These are phyloP conservation scores for Aspergillus bridgeri DNA, from an alignment of 495 filamentous ascomycete species.

Conservation along the genomic window DNA sequence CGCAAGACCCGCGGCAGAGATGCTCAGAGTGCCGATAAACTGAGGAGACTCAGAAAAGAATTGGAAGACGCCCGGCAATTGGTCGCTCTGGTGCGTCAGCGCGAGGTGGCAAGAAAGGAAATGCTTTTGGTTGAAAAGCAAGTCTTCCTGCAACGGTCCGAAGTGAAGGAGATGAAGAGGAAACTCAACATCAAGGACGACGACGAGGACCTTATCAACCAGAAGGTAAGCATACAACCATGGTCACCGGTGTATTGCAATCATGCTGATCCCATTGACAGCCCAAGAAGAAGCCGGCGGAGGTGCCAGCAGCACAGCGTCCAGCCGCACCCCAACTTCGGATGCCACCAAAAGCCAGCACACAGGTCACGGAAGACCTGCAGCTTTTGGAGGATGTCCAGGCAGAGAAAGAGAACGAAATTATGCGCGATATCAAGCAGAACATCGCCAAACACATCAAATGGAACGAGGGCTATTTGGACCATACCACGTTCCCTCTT, in stretches of 20 bases:
- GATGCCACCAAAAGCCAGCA: conserved; percentile 65
- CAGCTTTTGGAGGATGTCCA: conserved; percentile 68
- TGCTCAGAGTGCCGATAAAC: conserved; percentile 88
- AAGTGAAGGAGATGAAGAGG: conserved; percentile 81
- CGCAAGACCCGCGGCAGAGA: conserved; percentile 93
- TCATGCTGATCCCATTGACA: conserved; percentile 46
- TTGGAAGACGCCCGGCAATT: conserved; percentile 84
- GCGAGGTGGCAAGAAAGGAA: conserved; percentile 75
- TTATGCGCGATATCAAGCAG: conserved; percentile 71
- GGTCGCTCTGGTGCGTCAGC: conserved; percentile 67
- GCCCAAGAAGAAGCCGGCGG: conserved; percentile 64
- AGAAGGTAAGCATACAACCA: conserved; percentile 61
- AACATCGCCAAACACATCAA: conserved; percentile 78
- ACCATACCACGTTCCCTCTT: conserved; percentile 76
- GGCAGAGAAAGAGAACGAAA: conserved; percentile 77
- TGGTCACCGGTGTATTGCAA: conserved; percentile 4
- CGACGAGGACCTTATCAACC: conserved; percentile 92
- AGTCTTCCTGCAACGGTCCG: conserved; percentile 75
- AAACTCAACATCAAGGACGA: conserved; percentile 86
- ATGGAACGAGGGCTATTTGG: conserved; percentile 82
- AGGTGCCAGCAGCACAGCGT: conserved; percentile 53
- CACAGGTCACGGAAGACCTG: conserved; percentile 67
- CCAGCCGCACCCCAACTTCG: conserved; percentile 59
- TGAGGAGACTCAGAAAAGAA: conserved; percentile 87
- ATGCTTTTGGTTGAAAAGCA: conserved; percentile 66